These are phyloP conservation scores for Tephrocybe rancida DNA, from an alignment of 768 basidiomycete genomes.

Conservation along the genomic window DNA sequence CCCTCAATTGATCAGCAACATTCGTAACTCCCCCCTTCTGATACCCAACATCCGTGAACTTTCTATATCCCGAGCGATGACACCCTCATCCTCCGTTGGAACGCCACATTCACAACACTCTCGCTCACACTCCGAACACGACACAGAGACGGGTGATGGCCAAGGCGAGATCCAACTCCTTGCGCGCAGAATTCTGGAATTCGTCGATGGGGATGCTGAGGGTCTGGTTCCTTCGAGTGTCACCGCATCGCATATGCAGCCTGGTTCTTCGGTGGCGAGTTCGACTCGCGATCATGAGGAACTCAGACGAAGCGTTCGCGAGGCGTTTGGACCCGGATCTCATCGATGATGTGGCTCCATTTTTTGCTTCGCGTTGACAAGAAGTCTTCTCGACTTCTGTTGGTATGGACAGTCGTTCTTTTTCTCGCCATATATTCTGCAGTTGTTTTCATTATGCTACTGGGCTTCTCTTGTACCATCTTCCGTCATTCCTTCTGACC, in stretches of 20 bases:
- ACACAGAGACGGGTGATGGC: conserved; percentile 84
- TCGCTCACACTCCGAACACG: conserved; percentile 72
- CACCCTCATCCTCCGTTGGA: conserved; percentile 72
- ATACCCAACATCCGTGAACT: conserved; percentile 87
- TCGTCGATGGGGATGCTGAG: conserved; percentile 77
- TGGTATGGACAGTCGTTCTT: conserved; percentile 13
- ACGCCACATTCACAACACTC: conserved; percentile 75
- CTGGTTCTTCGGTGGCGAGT: conserved; percentile 67
- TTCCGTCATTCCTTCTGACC: conserved; percentile 8
- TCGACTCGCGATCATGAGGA: conserved; percentile 77
- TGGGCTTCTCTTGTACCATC: conserved; percentile 20
- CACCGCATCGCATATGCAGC: conserved; percentile 66
- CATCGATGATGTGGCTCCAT: conserved; percentile 40
- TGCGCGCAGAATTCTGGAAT: conserved; percentile 82
- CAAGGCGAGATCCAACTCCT: conserved; percentile 90
- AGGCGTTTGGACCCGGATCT: conserved; percentile 74
- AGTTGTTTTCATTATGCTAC: conserved; percentile 9
- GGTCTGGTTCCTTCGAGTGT: conserved; percentile 61
- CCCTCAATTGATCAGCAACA: conserved; percentile 86
- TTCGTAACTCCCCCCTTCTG: conserved; percentile 80
- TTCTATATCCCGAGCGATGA: conserved; percentile 68
- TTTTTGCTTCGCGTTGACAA: not conserved
- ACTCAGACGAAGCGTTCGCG: conserved; percentile 77
- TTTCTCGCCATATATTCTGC: conserved; percentile 3
- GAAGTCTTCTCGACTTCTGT: conserved; percentile 7